Evolutionary conservation across 306 rosid species (phyloP).

Genomic region (Amphicarpaea edgeworthii): DNA sequence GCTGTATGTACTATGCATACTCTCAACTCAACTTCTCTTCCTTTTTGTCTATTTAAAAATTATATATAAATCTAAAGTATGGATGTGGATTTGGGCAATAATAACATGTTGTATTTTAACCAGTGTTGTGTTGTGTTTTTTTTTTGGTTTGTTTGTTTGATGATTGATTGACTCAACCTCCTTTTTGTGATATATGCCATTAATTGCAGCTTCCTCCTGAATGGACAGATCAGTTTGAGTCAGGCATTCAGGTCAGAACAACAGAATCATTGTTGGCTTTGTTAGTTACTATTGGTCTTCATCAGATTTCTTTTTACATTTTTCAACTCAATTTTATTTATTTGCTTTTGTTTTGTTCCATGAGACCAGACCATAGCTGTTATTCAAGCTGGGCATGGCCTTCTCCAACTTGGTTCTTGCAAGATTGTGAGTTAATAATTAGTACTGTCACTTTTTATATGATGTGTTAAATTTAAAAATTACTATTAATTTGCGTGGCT

Average conservation of each 20-base stretch:
- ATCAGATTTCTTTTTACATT: constrained; percentile 11
- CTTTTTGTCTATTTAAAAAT: background rate
- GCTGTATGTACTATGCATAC: constrained; percentile 66
- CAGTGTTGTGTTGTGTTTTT: constrained; percentile 2
- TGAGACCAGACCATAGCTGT: constrained; percentile 92
- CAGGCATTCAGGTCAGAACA: constrained; percentile 97
- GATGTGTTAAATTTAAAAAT: background rate
- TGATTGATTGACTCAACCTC: constrained; percentile 52
- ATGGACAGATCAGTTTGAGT: constrained; percentile 98
- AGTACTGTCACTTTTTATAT: background rate
- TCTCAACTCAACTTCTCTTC: background rate
- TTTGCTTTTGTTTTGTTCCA: constrained; percentile 31
- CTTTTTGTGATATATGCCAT: constrained; percentile 53
- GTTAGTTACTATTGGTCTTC: constrained; percentile 13
- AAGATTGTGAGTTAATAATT: constrained; percentile 77
- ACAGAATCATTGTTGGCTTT: constrained; percentile 40
- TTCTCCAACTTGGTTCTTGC: constrained; percentile 98
- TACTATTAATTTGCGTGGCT: background rate
- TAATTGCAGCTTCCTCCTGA: constrained; percentile 97
- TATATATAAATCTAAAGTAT: background rate
- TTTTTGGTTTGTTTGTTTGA: constrained; percentile 37
- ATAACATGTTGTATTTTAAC: background rate
- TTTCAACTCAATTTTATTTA: constrained; percentile 34
- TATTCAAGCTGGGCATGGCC: constrained; percentile 99
- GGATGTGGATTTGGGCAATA: constrained; percentile 22